phyloP scores from a whole-genome alignment of 2,329 filamentous ascomycete genomes.

The Apiospora sp. region DNA sequence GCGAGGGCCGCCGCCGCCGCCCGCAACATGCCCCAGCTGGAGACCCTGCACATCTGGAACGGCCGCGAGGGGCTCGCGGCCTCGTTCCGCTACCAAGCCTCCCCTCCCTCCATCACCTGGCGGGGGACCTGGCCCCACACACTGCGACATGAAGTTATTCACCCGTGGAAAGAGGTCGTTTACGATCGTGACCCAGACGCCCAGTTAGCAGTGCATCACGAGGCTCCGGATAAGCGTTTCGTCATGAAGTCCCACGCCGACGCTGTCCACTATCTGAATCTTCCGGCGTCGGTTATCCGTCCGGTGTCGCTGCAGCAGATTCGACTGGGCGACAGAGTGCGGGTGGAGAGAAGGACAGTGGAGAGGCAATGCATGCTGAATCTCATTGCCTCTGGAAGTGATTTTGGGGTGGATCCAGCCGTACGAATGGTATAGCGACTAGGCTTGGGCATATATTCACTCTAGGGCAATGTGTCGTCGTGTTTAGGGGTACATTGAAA shows the following conservation, averaged over 20 bases:
- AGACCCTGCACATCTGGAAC: constrained; percentile 1
- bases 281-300: background rate
- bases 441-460: background rate
- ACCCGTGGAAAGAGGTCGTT: background rate
- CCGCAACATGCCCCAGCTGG: background rate
- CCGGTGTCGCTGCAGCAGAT: constrained; percentile 8
- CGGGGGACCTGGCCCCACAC: background rate
- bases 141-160: background rate
- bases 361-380: background rate
- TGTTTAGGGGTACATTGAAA: too few relatives aligned
- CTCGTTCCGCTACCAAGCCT: background rate
- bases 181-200: constrained; percentile 6
- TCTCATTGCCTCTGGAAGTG: constrained; percentile 5
- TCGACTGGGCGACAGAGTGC: constrained; percentile 6
- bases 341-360: constrained; percentile 4
- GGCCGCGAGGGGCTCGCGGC: background rate
- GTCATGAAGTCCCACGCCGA: constrained; percentile 10
- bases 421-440: background rate
- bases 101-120: constrained; percentile 9
- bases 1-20: constrained; percentile 4
- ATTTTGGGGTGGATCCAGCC: background rate
- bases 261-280: constrained; percentile 3
- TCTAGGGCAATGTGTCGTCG: too few relatives aligned
- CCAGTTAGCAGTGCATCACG: background rate
- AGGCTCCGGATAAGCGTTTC: background rate